Base-by-base conservation (phyloP, 345 rosid species). In the Syzygium aromaticum region DNA sequence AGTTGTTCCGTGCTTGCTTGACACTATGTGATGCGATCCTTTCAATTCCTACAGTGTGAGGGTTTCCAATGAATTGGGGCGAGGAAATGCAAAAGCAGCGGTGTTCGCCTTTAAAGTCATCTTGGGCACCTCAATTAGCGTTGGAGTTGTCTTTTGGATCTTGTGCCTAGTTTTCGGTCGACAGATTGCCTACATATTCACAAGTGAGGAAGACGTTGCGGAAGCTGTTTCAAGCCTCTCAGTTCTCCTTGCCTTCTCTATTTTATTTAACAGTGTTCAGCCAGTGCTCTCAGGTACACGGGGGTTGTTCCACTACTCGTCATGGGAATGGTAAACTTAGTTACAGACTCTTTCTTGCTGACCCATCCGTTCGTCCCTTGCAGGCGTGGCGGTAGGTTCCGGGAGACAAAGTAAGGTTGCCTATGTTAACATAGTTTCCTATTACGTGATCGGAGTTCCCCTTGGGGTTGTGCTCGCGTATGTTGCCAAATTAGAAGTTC, bases 31-130 rank as follows among this genome's bases (percentile, higher is more conserved):
- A n/a, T 57, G 54, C 7, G 19, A 16, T 63, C 53, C 23, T 88
- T 43, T 85, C 28, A 49, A 33, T 27, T 23, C 14, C 38, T 51
- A 61, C 84, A 92, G 93, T 49, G 97, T 94, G n/a, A 88, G 95
- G 51, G 93, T 94, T 38, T 91, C 95, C 46, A 95, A 95, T 67
- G 95, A 91, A 88, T 51, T 95, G 73, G 97, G 95, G 10, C 90
- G 90, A 84, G 97, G 95, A 86, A 88, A 93, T 12, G 93, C 93
- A 14, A 86, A 89, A 53, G 94, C 94, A 5, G 94, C 92, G 54
- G 91, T 90, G 14, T 92, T 92, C 61, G 84, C 95, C 16, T 87
- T 92, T 5, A 90, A 92, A 91, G 94, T 94, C 54, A 90, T 90
- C 52, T 84, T 90, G 22, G 27, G 83, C 5, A 89, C 93, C 46